Conservation (phyloP, 1,284 basidiomycete species). For the Papiliotrema laurentii region DNA sequence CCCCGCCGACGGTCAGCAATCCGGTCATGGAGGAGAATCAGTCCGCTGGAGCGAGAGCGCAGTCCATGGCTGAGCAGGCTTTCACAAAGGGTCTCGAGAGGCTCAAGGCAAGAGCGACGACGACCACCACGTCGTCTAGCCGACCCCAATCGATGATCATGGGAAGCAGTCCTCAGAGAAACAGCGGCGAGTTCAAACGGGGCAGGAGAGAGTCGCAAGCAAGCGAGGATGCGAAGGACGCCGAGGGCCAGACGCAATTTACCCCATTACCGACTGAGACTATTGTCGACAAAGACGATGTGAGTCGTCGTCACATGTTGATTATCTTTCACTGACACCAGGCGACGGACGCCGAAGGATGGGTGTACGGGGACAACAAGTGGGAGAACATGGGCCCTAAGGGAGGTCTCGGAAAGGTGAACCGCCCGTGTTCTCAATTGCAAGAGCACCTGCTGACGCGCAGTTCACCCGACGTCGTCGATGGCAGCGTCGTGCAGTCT, state of each 20-base stretch:
- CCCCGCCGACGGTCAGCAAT: conserved; percentile 7
- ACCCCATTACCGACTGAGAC: conserved; percentile 16
- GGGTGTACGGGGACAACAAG: conserved; percentile 94
- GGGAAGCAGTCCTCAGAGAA: conserved; percentile 8
- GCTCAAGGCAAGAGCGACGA: conserved; percentile 38
- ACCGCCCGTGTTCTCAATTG: conserved; percentile 12
- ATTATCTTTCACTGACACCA: conserved; percentile 35
- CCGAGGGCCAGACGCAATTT: conserved; percentile 1
- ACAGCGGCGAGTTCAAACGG: conserved; percentile 18
- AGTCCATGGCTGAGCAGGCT: conserved; percentile 47
- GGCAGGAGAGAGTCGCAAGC: conserved; percentile 25
- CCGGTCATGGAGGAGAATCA: conserved; percentile 7
- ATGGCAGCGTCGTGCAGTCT: conserved; percentile 76
- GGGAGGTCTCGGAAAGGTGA: conserved; percentile 76
- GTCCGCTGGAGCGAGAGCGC: conserved; percentile 20
- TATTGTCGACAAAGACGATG: conserved; percentile 30
- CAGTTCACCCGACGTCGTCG: conserved; percentile 77
- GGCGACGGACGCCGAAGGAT: conserved; percentile 78
- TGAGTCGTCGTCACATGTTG: conserved; percentile 5
- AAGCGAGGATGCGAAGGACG: conserved; percentile 17
- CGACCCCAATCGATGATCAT: conserved; percentile 3
- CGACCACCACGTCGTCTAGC: conserved; percentile 4
- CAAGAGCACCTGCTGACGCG: neutral
- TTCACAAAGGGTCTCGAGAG: conserved; percentile 48
- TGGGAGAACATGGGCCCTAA: conserved; percentile 77